Evolutionary conservation across 192 early-diverging fungal genomes (phyloP).

Genomic region (Pilobolus umbonatus): DNA sequence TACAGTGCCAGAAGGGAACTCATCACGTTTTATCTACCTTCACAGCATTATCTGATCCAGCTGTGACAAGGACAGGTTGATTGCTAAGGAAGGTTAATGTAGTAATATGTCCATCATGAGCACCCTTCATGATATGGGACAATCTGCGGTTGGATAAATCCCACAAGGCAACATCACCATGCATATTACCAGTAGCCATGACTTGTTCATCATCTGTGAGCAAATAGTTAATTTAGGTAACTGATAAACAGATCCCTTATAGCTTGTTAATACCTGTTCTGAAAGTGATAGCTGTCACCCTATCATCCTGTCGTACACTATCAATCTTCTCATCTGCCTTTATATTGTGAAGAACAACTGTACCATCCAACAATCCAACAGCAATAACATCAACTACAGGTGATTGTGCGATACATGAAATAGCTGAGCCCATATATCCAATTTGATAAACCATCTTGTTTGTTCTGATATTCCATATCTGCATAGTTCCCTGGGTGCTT

Average conservation of each 20-base stretch:
- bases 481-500: conserved; percentile 80
- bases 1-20: too few species aligned
- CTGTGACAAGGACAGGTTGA: conserved; percentile 84
- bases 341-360: conserved; percentile 82
- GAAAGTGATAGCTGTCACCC: conserved; percentile 90
- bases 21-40: conserved; percentile 43
- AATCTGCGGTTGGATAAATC: conserved; percentile 77
- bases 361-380: conserved; percentile 85
- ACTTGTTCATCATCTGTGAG: conserved; percentile 67
- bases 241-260: too few species aligned
- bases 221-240: background rate
- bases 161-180: conserved; percentile 91
- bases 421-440: conserved; percentile 64
- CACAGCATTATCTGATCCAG: conserved; percentile 86
- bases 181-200: conserved; percentile 87
- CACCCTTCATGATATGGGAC: conserved; percentile 76
- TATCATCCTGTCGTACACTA: conserved; percentile 76
- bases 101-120: conserved; percentile 76
- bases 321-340: conserved; percentile 73
- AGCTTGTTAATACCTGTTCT: conserved; percentile 56
- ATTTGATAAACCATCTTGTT: conserved; percentile 81
- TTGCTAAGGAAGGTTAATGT: conserved; percentile 76
- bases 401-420: conserved; percentile 77
- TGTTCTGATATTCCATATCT: conserved; percentile 91
- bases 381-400: conserved; percentile 94